A percentile compares a stretch with the other conserved stretches of the same genome.
phyloP scores from a whole-genome alignment of 2,329 filamentous ascomycete genomes.

The Daldinia sp. region DNA sequence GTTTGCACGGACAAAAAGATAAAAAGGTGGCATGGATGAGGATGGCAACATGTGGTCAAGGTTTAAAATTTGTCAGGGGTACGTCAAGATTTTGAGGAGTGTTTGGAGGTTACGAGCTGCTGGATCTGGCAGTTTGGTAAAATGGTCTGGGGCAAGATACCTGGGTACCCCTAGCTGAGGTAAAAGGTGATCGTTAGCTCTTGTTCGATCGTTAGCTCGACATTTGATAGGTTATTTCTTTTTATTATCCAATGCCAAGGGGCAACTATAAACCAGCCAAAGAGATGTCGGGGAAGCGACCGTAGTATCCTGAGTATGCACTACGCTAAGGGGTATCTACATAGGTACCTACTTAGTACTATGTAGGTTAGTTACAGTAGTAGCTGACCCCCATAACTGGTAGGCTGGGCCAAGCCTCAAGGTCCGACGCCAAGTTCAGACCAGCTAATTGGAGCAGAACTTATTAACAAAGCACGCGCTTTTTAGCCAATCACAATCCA shows the following conservation, averaged over 20 bases:
- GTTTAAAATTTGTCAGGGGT: not conserved
- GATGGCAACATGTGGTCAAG: not conserved
- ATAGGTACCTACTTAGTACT: too few relatives aligned
- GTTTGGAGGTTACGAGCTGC: constrained; percentile 11
- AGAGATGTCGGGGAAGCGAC: not conserved
- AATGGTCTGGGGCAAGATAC: constrained; percentile 17
- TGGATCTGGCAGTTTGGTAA: constrained; percentile 15
- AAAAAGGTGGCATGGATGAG: constrained; percentile 17
- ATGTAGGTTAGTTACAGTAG: too few relatives aligned
- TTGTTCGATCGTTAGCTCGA: not conserved
- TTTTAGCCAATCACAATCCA: constrained; percentile 24
- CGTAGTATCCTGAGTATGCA: too few relatives aligned
- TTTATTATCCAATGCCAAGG: constrained; percentile 30
- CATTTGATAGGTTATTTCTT: constrained; percentile 18
- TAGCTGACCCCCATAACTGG: not conserved
- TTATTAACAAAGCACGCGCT: constrained; percentile 12
- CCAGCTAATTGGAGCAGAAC: constrained; percentile 18
- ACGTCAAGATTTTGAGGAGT: not conserved
- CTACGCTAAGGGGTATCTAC: too few relatives aligned
- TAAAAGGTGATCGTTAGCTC: not conserved
- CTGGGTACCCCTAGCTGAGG: too few relatives aligned
- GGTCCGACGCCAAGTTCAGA: constrained; percentile 12
- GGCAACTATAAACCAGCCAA: too few relatives aligned
- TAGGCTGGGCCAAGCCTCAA: constrained; percentile 22
- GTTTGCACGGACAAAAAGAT: constrained; percentile 12